Evolutionary conservation across 495 filamentous ascomycete species (phyloP).

Genomic region (Penicillium canescens): DNA sequence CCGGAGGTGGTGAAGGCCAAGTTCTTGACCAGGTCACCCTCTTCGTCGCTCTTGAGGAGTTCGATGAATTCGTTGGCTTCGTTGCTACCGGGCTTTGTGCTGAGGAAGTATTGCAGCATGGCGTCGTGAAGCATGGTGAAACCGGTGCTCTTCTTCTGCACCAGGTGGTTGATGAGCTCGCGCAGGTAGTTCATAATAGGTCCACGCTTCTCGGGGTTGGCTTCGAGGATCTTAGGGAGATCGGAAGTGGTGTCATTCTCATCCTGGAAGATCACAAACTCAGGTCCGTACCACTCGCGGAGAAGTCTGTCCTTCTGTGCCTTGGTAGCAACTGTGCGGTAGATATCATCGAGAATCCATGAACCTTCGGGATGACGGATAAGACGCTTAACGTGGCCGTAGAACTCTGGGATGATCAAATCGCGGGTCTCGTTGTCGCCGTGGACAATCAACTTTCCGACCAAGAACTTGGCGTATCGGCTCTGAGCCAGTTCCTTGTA

Average conservation of each 20-base stretch:
- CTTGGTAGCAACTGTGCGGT: constrained; percentile 78
- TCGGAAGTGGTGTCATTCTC: constrained; percentile 54
- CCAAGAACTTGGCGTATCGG: constrained; percentile 93
- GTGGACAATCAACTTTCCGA: constrained; percentile 91
- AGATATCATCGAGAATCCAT: constrained; percentile 97
- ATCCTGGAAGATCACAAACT: constrained; percentile 81
- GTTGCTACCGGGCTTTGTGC: constrained; percentile 68
- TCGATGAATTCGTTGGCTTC: constrained; percentile 89
- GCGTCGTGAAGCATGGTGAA: constrained; percentile 97
- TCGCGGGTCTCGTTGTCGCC: constrained; percentile 82
- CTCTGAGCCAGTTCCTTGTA: constrained; percentile 86
- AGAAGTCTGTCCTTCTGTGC: constrained; percentile 82
- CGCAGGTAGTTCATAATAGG: constrained; percentile 82
- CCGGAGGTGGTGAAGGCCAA: constrained; percentile 93
- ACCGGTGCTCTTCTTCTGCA: constrained; percentile 93
- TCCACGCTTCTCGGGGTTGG: constrained; percentile 78
- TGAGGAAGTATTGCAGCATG: constrained; percentile 94
- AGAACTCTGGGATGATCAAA: constrained; percentile 90
- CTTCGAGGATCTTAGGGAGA: constrained; percentile 69
- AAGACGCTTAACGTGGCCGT: constrained; percentile 83
- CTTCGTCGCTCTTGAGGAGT: constrained; percentile 85
- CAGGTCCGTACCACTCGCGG: constrained; percentile 94
- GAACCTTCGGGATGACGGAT: constrained; percentile 95
- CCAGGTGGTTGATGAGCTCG: constrained; percentile 81
- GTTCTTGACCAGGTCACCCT: constrained; percentile 86